These are phyloP conservation scores for Aspergillus ochraceus DNA, from an alignment of 2,329 filamentous ascomycete species.

Conservation along the genomic window DNA sequence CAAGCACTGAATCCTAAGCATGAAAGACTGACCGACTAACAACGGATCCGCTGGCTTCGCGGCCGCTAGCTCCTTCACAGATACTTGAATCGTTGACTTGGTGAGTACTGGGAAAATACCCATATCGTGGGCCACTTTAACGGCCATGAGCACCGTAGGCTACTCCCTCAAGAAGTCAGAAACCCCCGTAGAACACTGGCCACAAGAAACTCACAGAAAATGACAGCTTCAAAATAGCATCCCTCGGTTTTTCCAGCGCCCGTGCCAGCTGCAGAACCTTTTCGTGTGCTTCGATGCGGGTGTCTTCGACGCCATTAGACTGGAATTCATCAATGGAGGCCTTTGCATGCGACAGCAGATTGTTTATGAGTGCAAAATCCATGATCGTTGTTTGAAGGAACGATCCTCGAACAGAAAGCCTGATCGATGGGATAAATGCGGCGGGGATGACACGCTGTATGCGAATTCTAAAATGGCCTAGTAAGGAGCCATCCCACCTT, in stretches of 20 bases:
- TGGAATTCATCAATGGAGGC: constrained; percentile 12
- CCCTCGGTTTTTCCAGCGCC: constrained; percentile 19
- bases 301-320: constrained; percentile 7
- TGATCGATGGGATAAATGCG: not conserved
- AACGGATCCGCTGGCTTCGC: constrained; percentile 23
- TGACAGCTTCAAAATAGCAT: constrained; percentile 22
- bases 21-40: constrained; percentile 19
- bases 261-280: constrained; percentile 15
- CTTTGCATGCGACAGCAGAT: constrained; percentile 8
- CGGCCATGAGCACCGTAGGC: constrained; percentile 21
- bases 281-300: constrained; percentile 17
- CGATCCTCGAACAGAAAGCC: not conserved
- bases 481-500: not conserved
- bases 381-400: constrained; percentile 1
- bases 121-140: constrained; percentile 22
- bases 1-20: no score
- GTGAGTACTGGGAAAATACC: constrained; percentile 19
- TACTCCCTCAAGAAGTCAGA: not conserved
- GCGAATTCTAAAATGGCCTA: not conserved
- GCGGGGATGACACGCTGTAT: not conserved
- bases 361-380: constrained; percentile 10
- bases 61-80: constrained; percentile 17
- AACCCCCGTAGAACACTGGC: not conserved
- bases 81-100: constrained; percentile 12
- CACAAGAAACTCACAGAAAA: constrained; percentile 9